Evolutionary conservation across 2,329 filamentous ascomycete genomes (phyloP), one percentile per base, ranked within the genome.

Genomic region (Geosmithia putterillii): DNA sequence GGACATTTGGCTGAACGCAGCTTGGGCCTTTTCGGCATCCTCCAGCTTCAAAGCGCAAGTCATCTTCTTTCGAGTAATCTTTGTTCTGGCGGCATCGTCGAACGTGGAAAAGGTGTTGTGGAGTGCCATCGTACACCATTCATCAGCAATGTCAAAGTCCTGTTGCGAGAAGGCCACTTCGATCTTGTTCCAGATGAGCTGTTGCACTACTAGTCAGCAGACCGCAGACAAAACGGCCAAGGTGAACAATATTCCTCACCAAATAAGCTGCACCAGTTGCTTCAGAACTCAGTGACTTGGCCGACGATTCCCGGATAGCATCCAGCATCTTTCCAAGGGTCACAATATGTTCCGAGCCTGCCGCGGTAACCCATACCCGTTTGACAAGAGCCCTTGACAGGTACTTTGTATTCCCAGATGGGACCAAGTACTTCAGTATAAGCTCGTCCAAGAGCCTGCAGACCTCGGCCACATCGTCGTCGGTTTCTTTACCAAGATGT

Each of bases 101-200:
- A 76, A 74, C 41, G 74, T 74, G 12, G 71, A 62, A 49, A 95
- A 88, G 0, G 86, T 53, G 1, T 65, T 57, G 53, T 88, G 81
- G 12, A 83, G 65, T 1, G 83, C 80, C 17, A 87, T 56, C 7
- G 60, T 68, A 52, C 86, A 94, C 87, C 86, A 95, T 42, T 66
- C 61, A 48, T 82, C 73, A 1, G 82, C 74, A 14, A 66, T 50
- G 2, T 69, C 63, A 44, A 73, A 74, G 15, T 76, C 62, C 2
- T 69, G 64, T 25, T 73, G 67, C 1, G 61, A 62, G 47, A 75
- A 77, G 14, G 67, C 66, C 1, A 67, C 60, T 42, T 88, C 83
- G n/a, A 85, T 67, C 21, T 71, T 74, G 60, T 87, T 92, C 87
- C 88, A 95, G 3, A 95, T 63, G 3, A 95, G 59, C 83, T 90